Evolutionary conservation across 2,329 filamentous ascomycete species (phyloP).

Genomic region (Apiospora phragmitis): DNA sequence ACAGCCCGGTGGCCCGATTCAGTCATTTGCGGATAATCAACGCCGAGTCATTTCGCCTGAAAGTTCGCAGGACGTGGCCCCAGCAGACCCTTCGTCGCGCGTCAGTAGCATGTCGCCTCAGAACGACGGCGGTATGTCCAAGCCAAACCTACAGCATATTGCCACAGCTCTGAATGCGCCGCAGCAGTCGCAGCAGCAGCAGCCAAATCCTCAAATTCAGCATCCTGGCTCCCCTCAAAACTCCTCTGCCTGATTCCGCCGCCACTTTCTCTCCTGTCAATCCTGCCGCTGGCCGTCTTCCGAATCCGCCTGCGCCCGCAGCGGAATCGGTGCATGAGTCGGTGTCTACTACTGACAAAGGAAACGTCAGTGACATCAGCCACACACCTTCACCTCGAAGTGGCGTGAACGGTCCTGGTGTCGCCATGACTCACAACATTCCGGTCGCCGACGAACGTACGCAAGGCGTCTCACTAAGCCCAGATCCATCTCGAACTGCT

Average conservation of each 20-base stretch:
- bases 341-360: neutral
- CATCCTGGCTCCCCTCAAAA: constrained; percentile 18
- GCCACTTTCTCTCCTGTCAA: constrained; percentile 15
- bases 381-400: constrained; percentile 14
- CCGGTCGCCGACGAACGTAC: constrained; percentile 22
- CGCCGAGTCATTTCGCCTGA: neutral
- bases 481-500: constrained; percentile 12
- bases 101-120: constrained; percentile 19
- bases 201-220: constrained; percentile 10
- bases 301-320: constrained; percentile 8
- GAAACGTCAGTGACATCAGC: constrained; percentile 9
- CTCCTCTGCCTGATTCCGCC: constrained; percentile 14
- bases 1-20: neutral
- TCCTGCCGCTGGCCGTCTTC: constrained; percentile 11
- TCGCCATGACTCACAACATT: neutral
- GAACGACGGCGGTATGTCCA: constrained; percentile 14
- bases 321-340: neutral
- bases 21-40: neutral
- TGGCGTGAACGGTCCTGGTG: constrained; percentile 19
- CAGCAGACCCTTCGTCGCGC: constrained; percentile 10
- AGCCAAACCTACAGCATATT: constrained; percentile 23
- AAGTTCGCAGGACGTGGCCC: neutral
- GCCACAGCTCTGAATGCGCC: constrained; percentile 20
- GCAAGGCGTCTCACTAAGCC: constrained; percentile 5
- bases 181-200: constrained; percentile 8